These are phyloP conservation scores for Hydnum rufescens DNA, from an alignment of 768 basidiomycete genomes.

Conservation along the genomic window DNA sequence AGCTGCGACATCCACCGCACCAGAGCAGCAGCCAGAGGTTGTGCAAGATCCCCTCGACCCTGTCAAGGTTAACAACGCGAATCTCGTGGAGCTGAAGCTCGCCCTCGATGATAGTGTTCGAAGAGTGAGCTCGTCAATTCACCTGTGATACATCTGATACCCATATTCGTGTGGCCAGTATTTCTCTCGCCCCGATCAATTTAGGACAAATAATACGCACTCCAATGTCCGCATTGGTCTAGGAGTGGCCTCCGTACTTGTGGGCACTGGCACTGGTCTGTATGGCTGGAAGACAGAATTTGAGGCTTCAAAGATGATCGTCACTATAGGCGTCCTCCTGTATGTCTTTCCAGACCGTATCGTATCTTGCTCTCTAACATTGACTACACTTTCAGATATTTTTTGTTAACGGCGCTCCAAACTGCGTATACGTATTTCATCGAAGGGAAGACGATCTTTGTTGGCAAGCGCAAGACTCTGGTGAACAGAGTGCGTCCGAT, in stretches of 20 bases:
- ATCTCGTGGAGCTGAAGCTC: constrained; percentile 30
- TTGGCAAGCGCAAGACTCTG: constrained; percentile 77
- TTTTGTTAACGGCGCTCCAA: constrained; percentile 48
- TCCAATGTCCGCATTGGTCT: constrained; percentile 74
- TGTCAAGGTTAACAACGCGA: constrained; percentile 34
- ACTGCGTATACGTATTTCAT: constrained; percentile 72
- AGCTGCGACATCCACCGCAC: no score
- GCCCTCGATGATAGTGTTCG: constrained; percentile 72
- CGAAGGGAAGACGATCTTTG: constrained; percentile 68
- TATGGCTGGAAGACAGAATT: constrained; percentile 84
- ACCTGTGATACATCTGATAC: constrained; percentile 1
- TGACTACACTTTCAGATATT: constrained; percentile 35
- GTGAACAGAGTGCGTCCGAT: constrained; percentile 49
- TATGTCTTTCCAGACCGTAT: constrained; percentile 23
- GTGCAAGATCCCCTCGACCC: constrained; percentile 3
- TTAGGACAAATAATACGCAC: constrained; percentile 71
- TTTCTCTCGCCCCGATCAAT: constrained; percentile 58
- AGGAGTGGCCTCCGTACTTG: constrained; percentile 71
- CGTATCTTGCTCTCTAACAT: background rate
- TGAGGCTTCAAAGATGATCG: constrained; percentile 63
- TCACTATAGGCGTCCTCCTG: constrained; percentile 63
- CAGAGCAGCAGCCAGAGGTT: no score
- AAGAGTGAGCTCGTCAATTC: constrained; percentile 36
- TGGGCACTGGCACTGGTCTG: constrained; percentile 61
- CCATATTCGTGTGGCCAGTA: constrained; percentile 31